Evolutionary conservation across 805 yeast genomes (phyloP).

Genomic region (Barnettozyma botsteinii): DNA sequence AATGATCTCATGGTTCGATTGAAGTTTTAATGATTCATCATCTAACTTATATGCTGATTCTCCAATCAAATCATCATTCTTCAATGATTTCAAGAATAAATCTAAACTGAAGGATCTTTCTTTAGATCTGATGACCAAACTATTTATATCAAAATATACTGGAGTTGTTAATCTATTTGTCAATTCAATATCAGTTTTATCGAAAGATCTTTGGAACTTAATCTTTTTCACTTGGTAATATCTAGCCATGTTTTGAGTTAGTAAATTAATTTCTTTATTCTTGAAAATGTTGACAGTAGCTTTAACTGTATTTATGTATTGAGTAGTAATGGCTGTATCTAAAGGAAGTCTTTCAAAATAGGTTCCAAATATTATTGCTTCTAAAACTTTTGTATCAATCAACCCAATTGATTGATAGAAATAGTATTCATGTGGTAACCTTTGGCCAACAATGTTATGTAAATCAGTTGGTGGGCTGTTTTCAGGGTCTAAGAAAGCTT

Average conservation of each 20-base stretch:
- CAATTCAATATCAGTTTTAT: slow-evolving; percentile 35
- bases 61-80: slow-evolving; percentile 21
- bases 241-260: slow-evolving; percentile 71
- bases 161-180: slow-evolving; percentile 53
- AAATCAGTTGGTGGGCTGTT: slow-evolving; percentile 58
- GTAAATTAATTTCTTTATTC: slow-evolving; percentile 56
- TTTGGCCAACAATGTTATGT: slow-evolving; percentile 75
- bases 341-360: slow-evolving; percentile 59
- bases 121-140: slow-evolving; percentile 27
- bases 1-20: slow-evolving; percentile 46
- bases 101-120: slow-evolving; percentile 25
- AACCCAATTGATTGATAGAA: slow-evolving; percentile 80
- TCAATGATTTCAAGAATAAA: slow-evolving; percentile 23
- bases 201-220: slow-evolving; percentile 50
- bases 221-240: slow-evolving; percentile 76
- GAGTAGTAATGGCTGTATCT: slow-evolving; percentile 53
- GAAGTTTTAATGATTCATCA: slow-evolving; percentile 30
- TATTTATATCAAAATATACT: slow-evolving; percentile 36
- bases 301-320: slow-evolving; percentile 52
- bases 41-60: slow-evolving; percentile 14
- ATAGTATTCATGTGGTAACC: slow-evolving; percentile 79
- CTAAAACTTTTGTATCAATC: slow-evolving; percentile 55
- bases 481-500: slow-evolving; percentile 1
- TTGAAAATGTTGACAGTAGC: slow-evolving; percentile 42
- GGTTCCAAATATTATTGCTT: slow-evolving; percentile 60